Evolutionary conservation across 352 stramenopile species (phyloP).

Genomic region (Nothophytophthora sp.): DNA sequence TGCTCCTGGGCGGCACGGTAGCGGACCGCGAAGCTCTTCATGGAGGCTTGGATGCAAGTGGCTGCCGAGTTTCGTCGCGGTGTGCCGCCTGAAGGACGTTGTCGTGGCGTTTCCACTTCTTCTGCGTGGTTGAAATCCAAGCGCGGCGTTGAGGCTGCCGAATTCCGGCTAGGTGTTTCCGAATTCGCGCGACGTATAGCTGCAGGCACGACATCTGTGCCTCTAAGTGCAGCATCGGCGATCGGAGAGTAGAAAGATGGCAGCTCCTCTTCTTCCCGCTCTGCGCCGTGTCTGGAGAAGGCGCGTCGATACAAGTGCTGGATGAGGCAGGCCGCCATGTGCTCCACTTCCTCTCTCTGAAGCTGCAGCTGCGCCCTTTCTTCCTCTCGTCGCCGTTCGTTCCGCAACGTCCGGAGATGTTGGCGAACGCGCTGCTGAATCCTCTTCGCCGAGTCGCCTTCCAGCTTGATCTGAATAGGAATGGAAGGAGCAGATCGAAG

Average conservation of each 20-base stretch:
- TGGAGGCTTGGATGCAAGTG: constrained; percentile 36
- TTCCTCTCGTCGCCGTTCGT: constrained; percentile 9
- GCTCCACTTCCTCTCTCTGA: constrained; percentile 39
- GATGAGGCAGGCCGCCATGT: constrained; percentile 43
- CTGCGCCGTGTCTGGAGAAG: not conserved
- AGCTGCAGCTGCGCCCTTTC: constrained; percentile 12
- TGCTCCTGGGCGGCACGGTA: constrained; percentile 16
- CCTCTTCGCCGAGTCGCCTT: constrained; percentile 17
- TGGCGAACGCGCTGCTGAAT: constrained; percentile 27
- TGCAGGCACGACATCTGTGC: constrained; percentile 8
- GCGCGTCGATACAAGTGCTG: constrained; percentile 35
- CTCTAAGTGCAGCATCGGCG: constrained; percentile 9
- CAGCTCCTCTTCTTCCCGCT: not conserved
- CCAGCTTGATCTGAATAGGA: constrained; percentile 9
- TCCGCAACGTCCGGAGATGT: constrained; percentile 10
- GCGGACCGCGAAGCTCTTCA: constrained; percentile 31
- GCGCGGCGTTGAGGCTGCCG: too few species aligned
- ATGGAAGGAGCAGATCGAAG: too few species aligned
- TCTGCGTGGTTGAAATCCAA: too few species aligned
- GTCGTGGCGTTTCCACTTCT: not conserved
- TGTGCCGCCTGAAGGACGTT: not conserved
- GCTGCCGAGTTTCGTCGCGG: constrained; percentile 24
- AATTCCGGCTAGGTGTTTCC: too few species aligned
- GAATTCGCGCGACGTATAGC: too few species aligned
- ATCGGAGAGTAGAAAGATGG: constrained; percentile 1